Base-by-base conservation (phyloP, 306 rosid genomes). In the Gastrolobium villosum region DNA sequence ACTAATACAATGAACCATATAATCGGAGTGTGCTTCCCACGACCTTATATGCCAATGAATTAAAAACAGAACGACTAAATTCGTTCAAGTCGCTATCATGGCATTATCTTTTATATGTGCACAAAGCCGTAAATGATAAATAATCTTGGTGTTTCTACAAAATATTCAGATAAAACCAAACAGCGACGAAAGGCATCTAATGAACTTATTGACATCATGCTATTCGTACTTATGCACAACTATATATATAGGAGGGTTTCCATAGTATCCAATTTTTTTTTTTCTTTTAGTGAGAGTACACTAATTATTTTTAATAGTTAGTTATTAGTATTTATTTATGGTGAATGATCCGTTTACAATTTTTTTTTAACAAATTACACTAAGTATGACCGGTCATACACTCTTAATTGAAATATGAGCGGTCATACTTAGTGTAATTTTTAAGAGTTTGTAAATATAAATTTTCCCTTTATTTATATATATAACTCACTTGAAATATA, bases 171-270 rank as follows among this genome's bases (percentile, higher is more conserved):
- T 13, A 41, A 31, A 31, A 49, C 59, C 45, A 74, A 74, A 40
- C 30, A 28, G 36, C 36, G 65, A 55, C 32, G 66, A 73, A 73
- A 56, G 68, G 44, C 67, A 73, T 45, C 44, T 52, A 40, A 54
- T 61, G 37, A 39, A 39, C 30, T 39, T 43, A 4, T 73, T 72
- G 43, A 41, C 67, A 41, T 73, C 78, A 43, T 28, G 15, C 5
- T 1, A 37, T 53, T 36, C 65, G 52, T 39, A 26, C 26, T 5
- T 32, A 4, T 7, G 28, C 49, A 40, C 40, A 40, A 37, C 2
- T 10, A n/a, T 30, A 53, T 54, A 4, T 10, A n/a, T 30, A 52
- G 57, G 66, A 35, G 0, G 28, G 28, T 34, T 61, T 35, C 35
- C 5, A 5, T 61, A 44, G 44, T 15, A 44, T 20, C 28, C 44